Evolutionary conservation across 2,329 filamentous ascomycete genomes (phyloP).

Genomic region (Venturia effusa): DNA sequence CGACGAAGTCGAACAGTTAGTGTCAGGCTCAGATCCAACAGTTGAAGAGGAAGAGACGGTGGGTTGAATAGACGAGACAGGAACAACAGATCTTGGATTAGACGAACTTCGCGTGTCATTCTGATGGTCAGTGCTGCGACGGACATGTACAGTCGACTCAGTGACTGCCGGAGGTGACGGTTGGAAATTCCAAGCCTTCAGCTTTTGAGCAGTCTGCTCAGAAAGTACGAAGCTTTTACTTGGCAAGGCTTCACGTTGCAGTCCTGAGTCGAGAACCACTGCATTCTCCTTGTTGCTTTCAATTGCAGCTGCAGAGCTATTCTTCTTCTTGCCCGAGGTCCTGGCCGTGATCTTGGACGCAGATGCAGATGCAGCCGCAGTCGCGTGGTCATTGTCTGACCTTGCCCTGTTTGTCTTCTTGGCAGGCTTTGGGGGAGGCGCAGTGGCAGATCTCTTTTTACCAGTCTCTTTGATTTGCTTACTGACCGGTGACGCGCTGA

Average conservation of each 20-base stretch:
- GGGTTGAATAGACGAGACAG: neutral
- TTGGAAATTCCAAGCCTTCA: conserved; percentile 1
- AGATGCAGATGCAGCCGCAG: neutral
- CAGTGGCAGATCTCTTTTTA: neutral
- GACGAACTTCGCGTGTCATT: neutral
- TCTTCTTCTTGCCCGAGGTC: neutral
- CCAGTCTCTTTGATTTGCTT: neutral
- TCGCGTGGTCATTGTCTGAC: neutral
- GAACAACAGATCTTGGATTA: neutral
- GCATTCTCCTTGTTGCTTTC: neutral
- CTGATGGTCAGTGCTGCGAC: neutral
- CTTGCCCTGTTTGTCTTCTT: conserved; percentile 1
- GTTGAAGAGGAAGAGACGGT: neutral
- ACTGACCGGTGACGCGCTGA: neutral
- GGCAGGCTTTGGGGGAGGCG: neutral
- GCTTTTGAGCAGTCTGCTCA: neutral
- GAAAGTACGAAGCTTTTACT: neutral
- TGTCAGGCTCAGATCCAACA: neutral
- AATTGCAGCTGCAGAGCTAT: neutral
- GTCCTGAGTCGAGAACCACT: neutral
- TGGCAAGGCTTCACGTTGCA: neutral
- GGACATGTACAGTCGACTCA: neutral
- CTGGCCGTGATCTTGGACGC: neutral
- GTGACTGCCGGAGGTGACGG: neutral
- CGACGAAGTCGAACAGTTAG: neutral